These are phyloP conservation scores for Blastobotrys arbuscula DNA, from an alignment of 1,139 yeast genomes.

Conservation along the genomic window DNA sequence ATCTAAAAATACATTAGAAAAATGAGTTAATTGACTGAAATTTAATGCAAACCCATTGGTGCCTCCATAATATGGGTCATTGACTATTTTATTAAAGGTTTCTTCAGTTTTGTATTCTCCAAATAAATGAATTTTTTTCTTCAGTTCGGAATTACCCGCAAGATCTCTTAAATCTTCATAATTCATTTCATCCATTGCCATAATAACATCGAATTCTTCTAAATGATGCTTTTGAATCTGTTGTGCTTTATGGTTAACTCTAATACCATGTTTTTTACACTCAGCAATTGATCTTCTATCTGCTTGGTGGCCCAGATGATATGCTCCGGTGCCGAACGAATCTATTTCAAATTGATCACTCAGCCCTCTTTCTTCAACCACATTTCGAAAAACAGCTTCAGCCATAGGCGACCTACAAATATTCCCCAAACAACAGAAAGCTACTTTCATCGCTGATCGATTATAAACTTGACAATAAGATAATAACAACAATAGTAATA, in stretches of 20 bases:
- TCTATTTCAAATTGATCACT: conserved; percentile 52
- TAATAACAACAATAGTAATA: no score
- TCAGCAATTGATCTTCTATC: conserved; percentile 68
- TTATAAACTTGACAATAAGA: no score
- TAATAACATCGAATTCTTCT: conserved; percentile 66
- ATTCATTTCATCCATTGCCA: conserved; percentile 57
- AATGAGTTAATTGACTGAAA: conserved; percentile 67
- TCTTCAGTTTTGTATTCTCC: conserved; percentile 67
- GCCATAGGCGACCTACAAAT: conserved; percentile 99
- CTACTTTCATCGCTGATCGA: conserved; percentile 16
- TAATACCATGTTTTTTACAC: conserved; percentile 66
- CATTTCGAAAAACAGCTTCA: conserved; percentile 77
- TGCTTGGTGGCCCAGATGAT: conserved; percentile 77
- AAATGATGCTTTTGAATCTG: conserved; percentile 58
- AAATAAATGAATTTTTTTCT: conserved; percentile 43
- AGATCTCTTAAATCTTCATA: conserved; percentile 51
- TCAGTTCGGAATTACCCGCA: conserved; percentile 25
- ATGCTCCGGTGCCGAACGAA: conserved; percentile 85
- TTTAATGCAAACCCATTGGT: conserved; percentile 73
- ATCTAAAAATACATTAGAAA: conserved; percentile 27
- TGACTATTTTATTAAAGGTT: conserved; percentile 53
- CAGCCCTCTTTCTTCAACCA: conserved; percentile 49
- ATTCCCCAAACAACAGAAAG: conserved; percentile 84
- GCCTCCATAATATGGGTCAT: conserved; percentile 93
- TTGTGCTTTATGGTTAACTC: conserved; percentile 71